Base-by-base conservation (phyloP, 257 asterid genomes). In the Gentiana macrophylla region DNA sequence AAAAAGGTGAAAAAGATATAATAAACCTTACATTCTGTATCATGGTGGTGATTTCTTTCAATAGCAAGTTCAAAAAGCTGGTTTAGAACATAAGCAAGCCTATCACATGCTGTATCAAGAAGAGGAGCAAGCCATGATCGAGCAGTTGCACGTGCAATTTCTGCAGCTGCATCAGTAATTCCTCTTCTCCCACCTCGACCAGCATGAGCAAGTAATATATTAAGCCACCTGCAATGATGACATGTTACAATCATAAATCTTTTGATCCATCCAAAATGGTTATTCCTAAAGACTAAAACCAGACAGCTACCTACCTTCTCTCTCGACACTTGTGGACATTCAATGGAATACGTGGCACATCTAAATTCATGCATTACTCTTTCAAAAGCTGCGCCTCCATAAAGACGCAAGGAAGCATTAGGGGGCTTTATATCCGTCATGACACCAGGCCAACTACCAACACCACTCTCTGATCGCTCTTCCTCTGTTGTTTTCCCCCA, bases 311-410 rank as follows among this genome's bases (percentile, higher is more conserved):
- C 37, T 64, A 87, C 98, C 95, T 92, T 87, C 77, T 87, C 98
- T 74, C 97, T 83, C 12, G 97, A 92, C 59, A 92, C 88, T 1
- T 75, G 79, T 5, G 98, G 98, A 67, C 94, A 92, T 65, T 88
- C 86, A 70, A 92, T 74, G n/a, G 97, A 92, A 77, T 92, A 87
- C 3, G 95, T 72, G 52, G 95, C 98, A 69, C 89, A 85, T 36
- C 95, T 86, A 68, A 92, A 92, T 78, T 92, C 98, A 70, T 85
- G 98, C 72, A 92, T 78, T 56, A 81, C 98, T 78, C 98, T 77
- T 67, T 85, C 98, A 80, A 91, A 91, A 56, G 98, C 94, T 57
- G 98, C 95, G 59, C 98, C 98, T 12, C 98, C 98, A 65, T 87
- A 91, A 35, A 91, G 95, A 51, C 90, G 88, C 63, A 87, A 83